These are phyloP conservation scores for Nannochloropsis limnetica DNA, from an alignment of 352 stramenopile genomes.

Conservation along the genomic window DNA sequence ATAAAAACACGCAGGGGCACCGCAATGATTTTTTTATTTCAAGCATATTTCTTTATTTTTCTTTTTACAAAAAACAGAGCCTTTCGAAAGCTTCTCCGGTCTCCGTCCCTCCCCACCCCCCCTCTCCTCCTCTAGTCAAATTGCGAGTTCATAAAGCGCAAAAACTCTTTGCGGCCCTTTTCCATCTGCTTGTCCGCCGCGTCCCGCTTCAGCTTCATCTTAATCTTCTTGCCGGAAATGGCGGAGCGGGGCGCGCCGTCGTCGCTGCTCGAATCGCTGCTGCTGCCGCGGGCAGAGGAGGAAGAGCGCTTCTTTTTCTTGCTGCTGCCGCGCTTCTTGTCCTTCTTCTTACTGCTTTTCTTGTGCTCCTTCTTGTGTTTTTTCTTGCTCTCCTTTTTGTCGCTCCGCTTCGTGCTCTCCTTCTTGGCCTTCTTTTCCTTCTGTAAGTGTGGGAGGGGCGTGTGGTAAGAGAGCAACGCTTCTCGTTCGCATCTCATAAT, in stretches of 20 bases:
- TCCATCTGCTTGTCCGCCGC: conserved; percentile 21
- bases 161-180: conserved; percentile 27
- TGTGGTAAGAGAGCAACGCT: no score
- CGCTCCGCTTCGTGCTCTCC: conserved; percentile 29
- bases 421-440: conserved; percentile 35
- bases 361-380: background rate
- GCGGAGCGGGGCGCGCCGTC: background rate
- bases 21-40: background rate
- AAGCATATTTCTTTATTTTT: background rate
- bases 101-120: background rate
- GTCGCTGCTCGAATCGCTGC: conserved; percentile 10
- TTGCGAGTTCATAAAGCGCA: conserved; percentile 38
- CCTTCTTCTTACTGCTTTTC: conserved; percentile 18
- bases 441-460: background rate
- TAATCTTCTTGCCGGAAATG: conserved; percentile 39
- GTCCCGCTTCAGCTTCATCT: conserved; percentile 28
- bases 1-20: no score
- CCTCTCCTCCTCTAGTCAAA: background rate
- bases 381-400: conserved; percentile 20
- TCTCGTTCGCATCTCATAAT: no score
- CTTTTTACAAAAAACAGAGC: background rate
- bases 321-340: conserved; percentile 17
- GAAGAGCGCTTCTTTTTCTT: conserved; percentile 23
- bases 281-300: background rate
- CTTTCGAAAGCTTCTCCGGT: background rate